phyloP scores from a whole-genome alignment of 2,329 filamentous ascomycete species.

The Pseudogymnoascus sp. region DNA sequence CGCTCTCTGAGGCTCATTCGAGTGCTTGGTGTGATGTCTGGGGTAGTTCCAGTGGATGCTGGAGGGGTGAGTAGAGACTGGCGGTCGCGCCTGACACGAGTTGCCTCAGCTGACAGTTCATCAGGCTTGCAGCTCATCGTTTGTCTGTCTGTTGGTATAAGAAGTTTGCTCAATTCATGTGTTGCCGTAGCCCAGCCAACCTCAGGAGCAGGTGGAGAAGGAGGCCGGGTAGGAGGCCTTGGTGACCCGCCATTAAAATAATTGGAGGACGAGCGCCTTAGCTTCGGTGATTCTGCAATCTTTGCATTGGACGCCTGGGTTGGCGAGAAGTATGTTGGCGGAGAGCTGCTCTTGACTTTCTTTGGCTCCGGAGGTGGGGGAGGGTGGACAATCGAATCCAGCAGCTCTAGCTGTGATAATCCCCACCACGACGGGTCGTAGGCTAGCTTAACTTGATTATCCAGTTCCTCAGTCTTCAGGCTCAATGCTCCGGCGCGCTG shows the following conservation, averaged over 20 bases:
- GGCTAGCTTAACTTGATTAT: conserved; percentile 27
- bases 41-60: conserved; percentile 24
- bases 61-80: conserved; percentile 45
- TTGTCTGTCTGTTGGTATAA: conserved; percentile 70
- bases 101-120: conserved; percentile 67
- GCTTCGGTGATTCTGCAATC: conserved; percentile 59
- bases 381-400: conserved; percentile 55
- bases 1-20: conserved; percentile 69
- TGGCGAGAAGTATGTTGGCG: conserved; percentile 74
- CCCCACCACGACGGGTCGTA: conserved; percentile 72
- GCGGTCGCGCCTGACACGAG: conserved; percentile 55
- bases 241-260: conserved; percentile 36
- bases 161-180: conserved; percentile 71
- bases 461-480: conserved; percentile 3
- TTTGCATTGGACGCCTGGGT: conserved; percentile 84
- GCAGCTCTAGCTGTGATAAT: conserved; percentile 53
- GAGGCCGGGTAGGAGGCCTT: conserved; percentile 36
- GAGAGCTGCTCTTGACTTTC: conserved; percentile 48
- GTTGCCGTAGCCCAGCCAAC: conserved; percentile 82
- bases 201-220: conserved; percentile 67
- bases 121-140: conserved; percentile 70
- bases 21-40: conserved; percentile 35
- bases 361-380: conserved; percentile 43
- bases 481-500: conserved; percentile 41
- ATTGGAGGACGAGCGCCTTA: conserved; percentile 57